Conservation (phyloP, 2,329 filamentous ascomycete genomes). For the Penicillium psychrosexuale region DNA sequence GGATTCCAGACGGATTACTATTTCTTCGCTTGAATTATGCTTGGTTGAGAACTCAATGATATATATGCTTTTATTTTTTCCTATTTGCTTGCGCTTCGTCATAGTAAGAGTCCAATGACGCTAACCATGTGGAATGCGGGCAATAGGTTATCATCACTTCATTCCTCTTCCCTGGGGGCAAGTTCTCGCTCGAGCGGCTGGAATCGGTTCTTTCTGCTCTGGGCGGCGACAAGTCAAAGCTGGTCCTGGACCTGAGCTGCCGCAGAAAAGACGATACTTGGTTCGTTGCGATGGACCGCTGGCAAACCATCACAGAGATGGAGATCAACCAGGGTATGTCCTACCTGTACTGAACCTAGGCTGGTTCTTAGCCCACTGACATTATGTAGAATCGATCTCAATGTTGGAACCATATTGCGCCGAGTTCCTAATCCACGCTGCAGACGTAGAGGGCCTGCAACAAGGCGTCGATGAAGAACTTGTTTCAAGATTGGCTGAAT, state of each 20-base stretch:
- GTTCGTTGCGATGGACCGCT: constrained; percentile 99
- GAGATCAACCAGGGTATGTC: constrained; percentile 76
- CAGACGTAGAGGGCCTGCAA: constrained; percentile 93
- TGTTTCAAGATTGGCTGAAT: constrained; percentile 70
- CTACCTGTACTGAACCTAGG: not conserved
- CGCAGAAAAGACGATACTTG: constrained; percentile 71
- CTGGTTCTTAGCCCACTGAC: constrained; percentile 9
- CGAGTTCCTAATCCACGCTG: constrained; percentile 95
- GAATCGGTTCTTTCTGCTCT: constrained; percentile 70
- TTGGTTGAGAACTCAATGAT: not conserved
- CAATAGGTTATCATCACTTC: constrained; percentile 93
- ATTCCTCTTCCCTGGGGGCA: constrained; percentile 81
- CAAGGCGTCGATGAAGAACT: constrained; percentile 84
- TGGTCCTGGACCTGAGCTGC: constrained; percentile 95
- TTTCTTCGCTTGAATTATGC: not conserved
- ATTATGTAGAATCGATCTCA: constrained; percentile 68
- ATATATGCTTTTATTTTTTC: not conserved
- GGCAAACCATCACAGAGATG: constrained; percentile 97
- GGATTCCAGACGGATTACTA: not conserved
- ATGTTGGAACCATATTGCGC: constrained; percentile 86
- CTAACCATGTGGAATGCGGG: constrained; percentile 22
- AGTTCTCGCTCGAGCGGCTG: constrained; percentile 74
- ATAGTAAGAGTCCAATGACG: constrained; percentile 9
- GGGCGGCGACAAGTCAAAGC: constrained; percentile 69
- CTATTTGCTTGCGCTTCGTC: constrained; percentile 11